These are phyloP conservation scores for Sphagnum contortum DNA, from an alignment of 225 moss, liverwort and hornwort genomes.

Conservation along the genomic window DNA sequence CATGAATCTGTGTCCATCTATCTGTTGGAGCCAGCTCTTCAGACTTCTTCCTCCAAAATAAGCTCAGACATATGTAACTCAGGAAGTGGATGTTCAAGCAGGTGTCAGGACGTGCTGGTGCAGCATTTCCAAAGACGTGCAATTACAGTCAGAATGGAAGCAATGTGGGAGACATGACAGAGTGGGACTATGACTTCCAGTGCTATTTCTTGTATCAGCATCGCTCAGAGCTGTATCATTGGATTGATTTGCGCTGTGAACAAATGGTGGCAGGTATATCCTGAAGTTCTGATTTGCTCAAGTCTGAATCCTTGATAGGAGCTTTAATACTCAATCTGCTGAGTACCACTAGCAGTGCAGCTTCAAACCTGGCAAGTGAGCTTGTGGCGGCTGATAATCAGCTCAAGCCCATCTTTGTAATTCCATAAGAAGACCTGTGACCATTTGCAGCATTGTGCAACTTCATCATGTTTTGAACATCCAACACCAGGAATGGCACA, in stretches of 20 bases:
- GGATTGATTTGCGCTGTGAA: conserved; percentile 80
- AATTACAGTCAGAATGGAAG: conserved; percentile 32
- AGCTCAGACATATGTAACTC: not conserved
- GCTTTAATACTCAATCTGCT: not conserved
- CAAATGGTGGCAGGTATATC: conserved; percentile 69
- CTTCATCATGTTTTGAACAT: too few relatives aligned
- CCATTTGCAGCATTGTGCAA: too few relatives aligned
- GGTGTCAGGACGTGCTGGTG: conserved; percentile 61
- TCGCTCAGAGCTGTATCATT: conserved; percentile 62
- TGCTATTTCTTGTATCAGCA: conserved; percentile 72
- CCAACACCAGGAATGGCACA: too few relatives aligned
- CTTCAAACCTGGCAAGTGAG: not conserved
- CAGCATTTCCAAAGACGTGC: conserved; percentile 57
- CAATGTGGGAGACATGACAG: conserved; percentile 11
- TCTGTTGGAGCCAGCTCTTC: not conserved
- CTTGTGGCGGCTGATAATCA: not conserved
- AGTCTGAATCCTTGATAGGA: too few relatives aligned
- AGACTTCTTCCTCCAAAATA: not conserved
- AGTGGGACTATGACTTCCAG: conserved; percentile 61
- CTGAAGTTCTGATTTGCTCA: not conserved
- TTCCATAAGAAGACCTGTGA: too few relatives aligned
- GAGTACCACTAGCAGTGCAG: not conserved
- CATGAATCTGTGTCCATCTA: not conserved
- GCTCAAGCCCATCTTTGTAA: not conserved
- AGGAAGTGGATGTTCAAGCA: conserved; percentile 16